Conservation (phyloP, 805 yeast species). For the Candida ovalis region DNA sequence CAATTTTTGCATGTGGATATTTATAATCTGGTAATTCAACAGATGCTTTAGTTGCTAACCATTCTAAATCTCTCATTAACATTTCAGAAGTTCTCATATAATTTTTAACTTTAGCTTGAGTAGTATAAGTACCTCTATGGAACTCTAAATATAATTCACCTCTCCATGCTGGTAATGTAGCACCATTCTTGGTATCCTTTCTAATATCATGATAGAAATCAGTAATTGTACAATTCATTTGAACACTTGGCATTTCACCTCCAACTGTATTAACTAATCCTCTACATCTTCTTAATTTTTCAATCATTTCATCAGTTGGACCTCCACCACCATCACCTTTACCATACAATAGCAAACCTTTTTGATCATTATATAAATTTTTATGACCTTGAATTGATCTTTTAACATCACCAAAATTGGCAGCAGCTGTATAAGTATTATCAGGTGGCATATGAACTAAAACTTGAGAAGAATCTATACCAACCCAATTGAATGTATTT, state of each 20-base stretch:
- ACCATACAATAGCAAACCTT: constrained; percentile 81
- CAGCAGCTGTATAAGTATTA: constrained; percentile 90
- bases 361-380: constrained; percentile 73
- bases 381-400: constrained; percentile 80
- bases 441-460: constrained; percentile 98
- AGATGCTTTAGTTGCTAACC: constrained; percentile 74
- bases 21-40: constrained; percentile 45
- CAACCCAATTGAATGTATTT: constrained; percentile 92
- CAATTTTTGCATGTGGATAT: constrained; percentile 70
- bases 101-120: constrained; percentile 84
- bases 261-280: constrained; percentile 82
- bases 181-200: constrained; percentile 60
- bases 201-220: constrained; percentile 71
- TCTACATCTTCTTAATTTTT: constrained; percentile 85
- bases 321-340: constrained; percentile 99
- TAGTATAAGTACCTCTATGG: constrained; percentile 95
- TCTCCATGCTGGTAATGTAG: constrained; percentile 75
- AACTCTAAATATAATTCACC: constrained; percentile 94
- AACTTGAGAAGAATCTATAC: constrained; percentile 90
- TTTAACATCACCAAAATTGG: constrained; percentile 88
- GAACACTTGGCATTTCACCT: constrained; percentile 69
- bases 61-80: constrained; percentile 81
- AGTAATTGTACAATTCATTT: constrained; percentile 73
- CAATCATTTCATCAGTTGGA: constrained; percentile 90
- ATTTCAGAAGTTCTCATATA: constrained; percentile 75